Evolutionary conservation across 305 asterid genomes (phyloP).

Genomic region (Fraxinus velutina): DNA sequence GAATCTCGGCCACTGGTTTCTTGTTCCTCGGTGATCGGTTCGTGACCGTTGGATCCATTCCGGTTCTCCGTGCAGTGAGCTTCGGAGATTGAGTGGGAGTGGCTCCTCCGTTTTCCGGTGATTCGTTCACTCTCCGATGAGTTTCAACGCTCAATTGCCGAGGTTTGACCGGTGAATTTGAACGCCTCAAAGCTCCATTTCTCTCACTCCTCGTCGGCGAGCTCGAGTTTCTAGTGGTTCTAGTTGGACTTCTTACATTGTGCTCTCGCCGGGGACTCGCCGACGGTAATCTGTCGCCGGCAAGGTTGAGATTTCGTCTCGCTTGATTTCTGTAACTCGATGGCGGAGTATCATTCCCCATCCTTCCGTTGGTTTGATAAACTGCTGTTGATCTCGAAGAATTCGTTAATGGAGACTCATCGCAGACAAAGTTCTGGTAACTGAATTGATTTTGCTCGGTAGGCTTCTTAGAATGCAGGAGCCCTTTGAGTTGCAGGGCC

Average conservation of each 20-base stretch:
- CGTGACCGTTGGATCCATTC: slow-evolving; percentile 29
- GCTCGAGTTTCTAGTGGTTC: slow-evolving; percentile 38
- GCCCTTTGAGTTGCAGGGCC: slow-evolving; percentile 91
- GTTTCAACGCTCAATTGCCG: slow-evolving; percentile 62
- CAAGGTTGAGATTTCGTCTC: slow-evolving; percentile 32
- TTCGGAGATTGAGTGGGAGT: slow-evolving; percentile 71
- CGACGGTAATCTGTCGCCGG: slow-evolving; percentile 47
- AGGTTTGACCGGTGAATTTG: slow-evolving; percentile 55
- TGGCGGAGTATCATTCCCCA: slow-evolving; percentile 33
- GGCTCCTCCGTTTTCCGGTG: slow-evolving; percentile 42
- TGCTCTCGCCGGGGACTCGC: slow-evolving; percentile 58
- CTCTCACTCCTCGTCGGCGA: slow-evolving; percentile 44
- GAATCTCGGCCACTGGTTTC: slow-evolving; percentile 36
- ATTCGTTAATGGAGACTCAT: slow-evolving; percentile 60
- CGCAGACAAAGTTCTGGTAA: slow-evolving; percentile 58
- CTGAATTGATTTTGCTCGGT: slow-evolving; percentile 36
- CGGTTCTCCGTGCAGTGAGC: slow-evolving; percentile 43
- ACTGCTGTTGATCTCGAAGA: slow-evolving; percentile 35
- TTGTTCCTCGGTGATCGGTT: slow-evolving; percentile 43
- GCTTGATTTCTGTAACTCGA: slow-evolving; percentile 30
- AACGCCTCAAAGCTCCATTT: slow-evolving; percentile 32
- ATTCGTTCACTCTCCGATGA: slow-evolving; percentile 40
- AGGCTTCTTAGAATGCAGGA: slow-evolving; percentile 55
- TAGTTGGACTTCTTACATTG: slow-evolving; percentile 42
- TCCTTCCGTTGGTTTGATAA: slow-evolving; percentile 35